Conservation (phyloP, 169 alveolate species). For the Cardiosporidium cionae region DNA sequence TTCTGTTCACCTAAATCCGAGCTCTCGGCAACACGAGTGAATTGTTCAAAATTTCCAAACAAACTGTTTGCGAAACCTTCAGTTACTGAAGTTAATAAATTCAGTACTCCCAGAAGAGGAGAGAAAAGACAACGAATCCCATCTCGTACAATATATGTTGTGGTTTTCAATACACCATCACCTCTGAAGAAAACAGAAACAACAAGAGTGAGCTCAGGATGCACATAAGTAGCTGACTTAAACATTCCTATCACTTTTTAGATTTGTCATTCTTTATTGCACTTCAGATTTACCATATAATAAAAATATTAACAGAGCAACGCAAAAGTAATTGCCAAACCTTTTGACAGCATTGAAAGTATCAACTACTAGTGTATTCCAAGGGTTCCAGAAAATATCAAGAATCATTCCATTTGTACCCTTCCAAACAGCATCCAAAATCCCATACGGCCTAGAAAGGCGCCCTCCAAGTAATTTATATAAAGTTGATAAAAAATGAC, state of each 20-base stretch:
- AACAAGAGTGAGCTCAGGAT: slow-evolving; percentile 8
- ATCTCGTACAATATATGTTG: slow-evolving; percentile 26
- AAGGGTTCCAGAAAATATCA: slow-evolving; percentile 75
- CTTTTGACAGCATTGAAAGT: slow-evolving; percentile 50
- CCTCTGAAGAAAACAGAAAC: slow-evolving; percentile 22
- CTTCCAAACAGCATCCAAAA: slow-evolving; percentile 76
- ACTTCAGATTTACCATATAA: no score
- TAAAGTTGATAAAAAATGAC: slow-evolving; percentile 67
- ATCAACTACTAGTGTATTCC: slow-evolving; percentile 64
- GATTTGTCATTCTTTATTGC: no score
- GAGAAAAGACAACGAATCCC: slow-evolving; percentile 53
- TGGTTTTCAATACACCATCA: slow-evolving; percentile 26
- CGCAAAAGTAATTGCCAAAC: slow-evolving; percentile 28
- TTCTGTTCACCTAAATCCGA: no score
- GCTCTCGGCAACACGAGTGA: slow-evolving; percentile 62
- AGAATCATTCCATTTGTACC: slow-evolving; percentile 69
- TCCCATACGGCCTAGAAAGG: slow-evolving; percentile 73
- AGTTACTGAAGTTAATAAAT: slow-evolving; percentile 66
- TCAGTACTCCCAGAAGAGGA: slow-evolving; percentile 71
- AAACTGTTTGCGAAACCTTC: slow-evolving; percentile 80
- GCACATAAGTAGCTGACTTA: slow-evolving; percentile 1
- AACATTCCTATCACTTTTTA: no score
- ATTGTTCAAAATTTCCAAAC: slow-evolving; percentile 80
- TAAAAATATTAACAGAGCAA: no score
- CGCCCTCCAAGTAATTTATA: slow-evolving; percentile 78